A percentile compares a stretch with the other conserved stretches of the same genome.
phyloP scores from a whole-genome alignment of 1,284 basidiomycete species.

The Entoloma clypeatum region DNA sequence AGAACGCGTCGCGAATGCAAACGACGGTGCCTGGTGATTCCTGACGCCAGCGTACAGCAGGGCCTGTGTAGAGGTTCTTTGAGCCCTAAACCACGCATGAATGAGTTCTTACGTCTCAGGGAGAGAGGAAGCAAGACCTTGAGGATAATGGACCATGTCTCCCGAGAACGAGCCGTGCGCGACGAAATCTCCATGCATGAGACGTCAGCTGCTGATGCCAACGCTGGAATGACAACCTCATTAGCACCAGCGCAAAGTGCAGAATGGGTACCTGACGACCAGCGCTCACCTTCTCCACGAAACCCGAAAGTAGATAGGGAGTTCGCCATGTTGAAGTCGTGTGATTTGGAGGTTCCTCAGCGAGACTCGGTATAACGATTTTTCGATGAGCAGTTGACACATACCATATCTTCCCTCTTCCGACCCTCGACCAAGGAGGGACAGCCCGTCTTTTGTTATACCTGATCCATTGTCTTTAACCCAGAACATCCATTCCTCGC shows the following conservation, averaged over 20 bases:
- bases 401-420: conserved; percentile 64
- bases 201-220: conserved; percentile 78
- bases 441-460: conserved; percentile 59
- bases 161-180: conserved; percentile 50
- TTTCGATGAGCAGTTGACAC: conserved; percentile 21
- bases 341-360: conserved; percentile 71
- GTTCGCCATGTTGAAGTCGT: conserved; percentile 45
- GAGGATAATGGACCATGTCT: conserved; percentile 70
- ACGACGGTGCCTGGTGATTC: conserved; percentile 75
- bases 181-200: conserved; percentile 78
- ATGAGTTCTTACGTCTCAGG: conserved; percentile 6
- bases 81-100: conserved; percentile 46
- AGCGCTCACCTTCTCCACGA: conserved; percentile 76
- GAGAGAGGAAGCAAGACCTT: conserved; percentile 55
- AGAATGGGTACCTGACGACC: too few relatives aligned
- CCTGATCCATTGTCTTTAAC: conserved; percentile 82
- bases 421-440: conserved; percentile 46
- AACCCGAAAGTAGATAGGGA: conserved; percentile 75
- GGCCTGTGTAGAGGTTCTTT: conserved; percentile 63
- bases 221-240: conserved; percentile 35
- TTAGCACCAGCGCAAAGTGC: not conserved
- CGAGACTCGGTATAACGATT: not conserved
- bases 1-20: conserved; percentile 81
- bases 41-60: conserved; percentile 67
- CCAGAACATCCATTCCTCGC: conserved; percentile 72